Conservation (phyloP, 495 filamentous ascomycete genomes). For the Melanomma pulvis-pyrius region DNA sequence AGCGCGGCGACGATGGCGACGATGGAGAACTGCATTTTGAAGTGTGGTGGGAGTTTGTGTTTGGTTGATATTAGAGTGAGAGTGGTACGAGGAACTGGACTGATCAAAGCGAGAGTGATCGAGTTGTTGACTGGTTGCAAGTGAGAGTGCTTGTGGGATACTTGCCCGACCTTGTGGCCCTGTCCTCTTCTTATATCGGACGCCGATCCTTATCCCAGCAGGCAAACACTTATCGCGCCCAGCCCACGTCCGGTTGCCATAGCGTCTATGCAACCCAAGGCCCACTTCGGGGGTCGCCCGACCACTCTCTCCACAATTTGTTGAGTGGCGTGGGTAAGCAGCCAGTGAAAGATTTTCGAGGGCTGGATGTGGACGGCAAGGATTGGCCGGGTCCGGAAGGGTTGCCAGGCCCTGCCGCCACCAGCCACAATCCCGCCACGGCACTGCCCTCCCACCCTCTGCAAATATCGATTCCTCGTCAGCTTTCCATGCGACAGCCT, state of each 20-base stretch:
- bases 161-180: background rate
- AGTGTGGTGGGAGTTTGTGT: background rate
- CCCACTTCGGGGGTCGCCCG: background rate
- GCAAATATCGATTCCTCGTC: no score
- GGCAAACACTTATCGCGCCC: background rate
- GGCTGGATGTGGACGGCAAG: no score
- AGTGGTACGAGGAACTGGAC: background rate
- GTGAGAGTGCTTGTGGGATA: constrained; percentile 8
- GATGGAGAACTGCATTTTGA: constrained; percentile 34
- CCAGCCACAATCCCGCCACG: background rate
- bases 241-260: constrained; percentile 4
- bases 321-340: background rate
- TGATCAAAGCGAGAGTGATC: constrained; percentile 1
- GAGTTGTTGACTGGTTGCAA: constrained; percentile 2
- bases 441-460: no score
- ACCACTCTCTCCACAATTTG: background rate
- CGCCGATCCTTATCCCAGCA: no score
- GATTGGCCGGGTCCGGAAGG: no score
- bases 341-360: background rate
- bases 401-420: background rate
- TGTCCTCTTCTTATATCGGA: background rate
- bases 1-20: constrained; percentile 22
- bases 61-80: background rate
- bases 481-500: background rate
- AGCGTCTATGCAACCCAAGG: background rate